A percentile compares a stretch with the other conserved stretches of the same genome.
Evolutionary conservation across 1,284 basidiomycete genomes (phyloP).

Genomic region (Melampsora larici-populina): DNA sequence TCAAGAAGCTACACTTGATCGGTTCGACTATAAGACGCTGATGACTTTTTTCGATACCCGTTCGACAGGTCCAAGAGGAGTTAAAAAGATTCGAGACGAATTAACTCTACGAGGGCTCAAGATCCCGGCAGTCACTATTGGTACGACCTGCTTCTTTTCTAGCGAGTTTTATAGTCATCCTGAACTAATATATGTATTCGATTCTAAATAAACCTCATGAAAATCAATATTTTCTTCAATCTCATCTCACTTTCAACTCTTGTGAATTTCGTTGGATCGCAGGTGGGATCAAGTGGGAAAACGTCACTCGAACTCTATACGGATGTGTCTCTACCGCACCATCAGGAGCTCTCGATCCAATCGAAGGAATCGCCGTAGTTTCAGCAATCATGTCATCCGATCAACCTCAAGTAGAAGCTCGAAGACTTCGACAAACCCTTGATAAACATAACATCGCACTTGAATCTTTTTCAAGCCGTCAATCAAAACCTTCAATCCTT

Average conservation of each 20-base stretch:
- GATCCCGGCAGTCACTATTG: slow-evolving; percentile 34
- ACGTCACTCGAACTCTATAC: slow-evolving; percentile 28
- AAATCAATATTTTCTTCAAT: background rate
- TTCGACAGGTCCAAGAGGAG: slow-evolving; percentile 29
- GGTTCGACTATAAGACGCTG: background rate
- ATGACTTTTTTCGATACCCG: background rate
- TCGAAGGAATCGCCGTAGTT: slow-evolving; percentile 75
- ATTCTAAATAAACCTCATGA: background rate
- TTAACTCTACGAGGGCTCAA: background rate
- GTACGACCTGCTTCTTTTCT: slow-evolving; percentile 3
- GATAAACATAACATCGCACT: slow-evolving; percentile 52
- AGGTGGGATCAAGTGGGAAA: slow-evolving; percentile 40
- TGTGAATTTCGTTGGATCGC: background rate
- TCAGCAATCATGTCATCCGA: slow-evolving; percentile 75
- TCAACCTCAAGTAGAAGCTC: slow-evolving; percentile 64
- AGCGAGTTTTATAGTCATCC: background rate
- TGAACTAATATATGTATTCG: background rate
- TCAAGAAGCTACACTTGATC: background rate
- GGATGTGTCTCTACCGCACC: slow-evolving; percentile 12
- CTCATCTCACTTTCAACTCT: background rate
- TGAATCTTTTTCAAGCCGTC: background rate
- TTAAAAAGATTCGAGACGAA: slow-evolving; percentile 31
- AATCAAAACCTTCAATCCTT: background rate
- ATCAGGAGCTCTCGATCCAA: slow-evolving; percentile 26
- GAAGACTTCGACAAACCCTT: slow-evolving; percentile 52